A percentile compares a stretch with the other conserved stretches of the same genome.
phyloP scores from a whole-genome alignment of 2,329 filamentous ascomycete genomes.

The Phialophora verrucosa region DNA sequence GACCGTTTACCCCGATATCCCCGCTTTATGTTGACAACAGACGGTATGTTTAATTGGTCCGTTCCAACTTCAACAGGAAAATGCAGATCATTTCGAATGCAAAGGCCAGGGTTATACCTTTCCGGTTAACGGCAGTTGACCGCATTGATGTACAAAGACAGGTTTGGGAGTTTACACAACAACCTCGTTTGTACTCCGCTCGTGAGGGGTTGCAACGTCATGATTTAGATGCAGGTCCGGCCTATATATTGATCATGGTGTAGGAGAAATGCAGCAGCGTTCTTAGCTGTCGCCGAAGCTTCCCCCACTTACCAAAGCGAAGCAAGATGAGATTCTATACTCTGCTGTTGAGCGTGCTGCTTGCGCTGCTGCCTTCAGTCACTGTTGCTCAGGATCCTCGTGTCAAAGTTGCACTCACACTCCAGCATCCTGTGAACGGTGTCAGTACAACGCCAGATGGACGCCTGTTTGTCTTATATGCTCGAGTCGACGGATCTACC shows the following conservation, averaged over 20 bases:
- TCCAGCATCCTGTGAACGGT: conserved; percentile 26
- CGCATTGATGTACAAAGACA: background rate
- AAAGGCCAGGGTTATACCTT: background rate
- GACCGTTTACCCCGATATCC: conserved; percentile 1
- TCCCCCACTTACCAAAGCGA: background rate
- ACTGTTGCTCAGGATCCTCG: conserved; percentile 18
- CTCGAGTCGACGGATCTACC: conserved; percentile 43
- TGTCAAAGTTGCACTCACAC: conserved; percentile 15
- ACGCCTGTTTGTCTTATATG: conserved; percentile 42
- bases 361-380: conserved; percentile 1
- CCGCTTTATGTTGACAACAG: background rate
- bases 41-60: background rate
- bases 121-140: background rate
- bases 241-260: background rate
- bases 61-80: background rate
- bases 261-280: background rate
- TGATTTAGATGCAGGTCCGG: background rate
- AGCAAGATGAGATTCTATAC: background rate
- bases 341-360: background rate
- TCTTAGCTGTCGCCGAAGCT: background rate
- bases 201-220: conserved; percentile 8
- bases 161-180: background rate
- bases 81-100: background rate
- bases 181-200: conserved; percentile 3
- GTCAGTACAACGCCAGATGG: conserved; percentile 41